Conservation (phyloP, 1,284 basidiomycete genomes). For the Coniferiporia weirii region DNA sequence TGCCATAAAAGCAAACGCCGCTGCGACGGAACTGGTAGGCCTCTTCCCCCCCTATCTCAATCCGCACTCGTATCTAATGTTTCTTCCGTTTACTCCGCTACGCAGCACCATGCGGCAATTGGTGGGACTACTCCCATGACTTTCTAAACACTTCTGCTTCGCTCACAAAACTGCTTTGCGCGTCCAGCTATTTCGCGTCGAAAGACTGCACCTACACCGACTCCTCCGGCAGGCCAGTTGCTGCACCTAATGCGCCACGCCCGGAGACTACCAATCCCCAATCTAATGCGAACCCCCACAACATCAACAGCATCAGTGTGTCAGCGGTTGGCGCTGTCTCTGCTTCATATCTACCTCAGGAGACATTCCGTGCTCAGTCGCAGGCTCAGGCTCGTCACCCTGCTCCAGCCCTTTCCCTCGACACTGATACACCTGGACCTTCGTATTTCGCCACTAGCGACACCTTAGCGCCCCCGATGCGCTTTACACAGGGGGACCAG, state of each 20-base stretch:
- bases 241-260: conserved; percentile 50
- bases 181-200: conserved; percentile 65
- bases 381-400: background rate
- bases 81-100: conserved; percentile 10
- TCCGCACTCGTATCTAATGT: conserved; percentile 17
- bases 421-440: background rate
- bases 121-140: conserved; percentile 37
- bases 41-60: conserved; percentile 12
- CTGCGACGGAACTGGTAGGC: conserved; percentile 72
- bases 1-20: conserved; percentile 80
- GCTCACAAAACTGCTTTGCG: conserved; percentile 4
- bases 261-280: conserved; percentile 2
- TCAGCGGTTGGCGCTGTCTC: conserved; percentile 2
- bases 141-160: conserved; percentile 6
- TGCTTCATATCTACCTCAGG: conserved; percentile 1
- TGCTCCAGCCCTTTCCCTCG: background rate
- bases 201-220: conserved; percentile 79
- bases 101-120: conserved; percentile 75
- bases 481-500: background rate
- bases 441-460: background rate
- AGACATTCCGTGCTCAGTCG: background rate
- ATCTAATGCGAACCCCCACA: background rate
- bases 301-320: conserved; percentile 7
- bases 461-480: background rate
- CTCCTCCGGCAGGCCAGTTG: conserved; percentile 67